phyloP scores from a whole-genome alignment of 805 yeast genomes.

The Starmerella vitae region DNA sequence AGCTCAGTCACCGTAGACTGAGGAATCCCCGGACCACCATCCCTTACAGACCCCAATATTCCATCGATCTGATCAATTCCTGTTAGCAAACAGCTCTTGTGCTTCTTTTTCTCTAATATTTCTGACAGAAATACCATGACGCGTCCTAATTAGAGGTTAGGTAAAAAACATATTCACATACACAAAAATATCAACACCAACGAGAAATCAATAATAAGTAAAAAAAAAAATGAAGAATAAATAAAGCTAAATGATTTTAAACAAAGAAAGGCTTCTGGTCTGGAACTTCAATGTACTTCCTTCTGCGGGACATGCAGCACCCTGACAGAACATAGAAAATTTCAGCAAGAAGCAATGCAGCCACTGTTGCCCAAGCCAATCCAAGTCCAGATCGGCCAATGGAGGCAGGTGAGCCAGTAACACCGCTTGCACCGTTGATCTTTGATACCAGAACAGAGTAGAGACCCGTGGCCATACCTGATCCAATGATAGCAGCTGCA shows the following conservation, averaged over 20 bases:
- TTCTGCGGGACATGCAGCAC: constrained; percentile 29
- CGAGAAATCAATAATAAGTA: background rate
- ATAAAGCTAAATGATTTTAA: background rate
- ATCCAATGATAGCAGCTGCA: constrained; percentile 25
- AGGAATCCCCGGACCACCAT: constrained; percentile 8
- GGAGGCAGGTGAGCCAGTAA: constrained; percentile 43
- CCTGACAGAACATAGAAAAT: constrained; percentile 32
- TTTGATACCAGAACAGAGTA: constrained; percentile 36
- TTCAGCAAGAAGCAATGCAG: constrained; percentile 33
- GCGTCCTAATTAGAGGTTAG: background rate
- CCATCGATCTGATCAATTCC: constrained; percentile 8
- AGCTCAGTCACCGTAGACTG: constrained; percentile 17
- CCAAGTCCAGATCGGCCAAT: constrained; percentile 42
- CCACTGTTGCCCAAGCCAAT: constrained; percentile 51
- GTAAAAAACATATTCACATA: background rate
- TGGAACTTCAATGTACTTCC: constrained; percentile 12
- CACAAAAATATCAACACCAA: background rate
- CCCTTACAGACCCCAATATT: constrained; percentile 6
- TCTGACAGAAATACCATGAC: constrained; percentile 10
- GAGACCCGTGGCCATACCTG: constrained; percentile 51
- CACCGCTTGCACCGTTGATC: constrained; percentile 36
- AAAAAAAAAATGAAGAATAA: background rate
- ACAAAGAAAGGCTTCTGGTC: constrained; percentile 8
- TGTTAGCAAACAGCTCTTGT: constrained; percentile 1
- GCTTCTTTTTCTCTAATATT: background rate